Conservation (phyloP, 2,329 filamentous ascomycete species). For the Phaeoacremonium minimum region DNA sequence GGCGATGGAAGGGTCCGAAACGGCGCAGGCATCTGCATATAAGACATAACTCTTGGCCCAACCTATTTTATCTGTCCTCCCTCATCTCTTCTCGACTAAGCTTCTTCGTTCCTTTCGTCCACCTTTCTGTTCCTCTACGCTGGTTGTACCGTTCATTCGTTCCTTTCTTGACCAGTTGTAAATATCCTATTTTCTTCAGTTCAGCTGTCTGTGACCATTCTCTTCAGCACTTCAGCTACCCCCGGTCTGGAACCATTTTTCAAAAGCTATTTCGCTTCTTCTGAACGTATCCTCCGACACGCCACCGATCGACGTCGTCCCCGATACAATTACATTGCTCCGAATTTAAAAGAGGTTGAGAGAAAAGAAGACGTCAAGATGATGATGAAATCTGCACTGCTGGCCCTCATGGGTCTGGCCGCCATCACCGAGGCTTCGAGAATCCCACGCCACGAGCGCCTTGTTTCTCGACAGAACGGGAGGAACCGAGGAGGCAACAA, state of each 20-base stretch:
- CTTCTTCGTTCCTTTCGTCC: conserved; percentile 26
- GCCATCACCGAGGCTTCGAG: conserved; percentile 39
- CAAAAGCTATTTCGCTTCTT: conserved; percentile 14
- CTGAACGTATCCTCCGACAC: conserved; percentile 18
- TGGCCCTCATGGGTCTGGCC: conserved; percentile 44
- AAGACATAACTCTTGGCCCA: conserved; percentile 34
- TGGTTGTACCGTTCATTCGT: conserved; percentile 46
- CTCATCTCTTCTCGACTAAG: conserved; percentile 19
- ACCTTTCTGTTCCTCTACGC: conserved; percentile 31
- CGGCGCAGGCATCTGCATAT: conserved; percentile 24
- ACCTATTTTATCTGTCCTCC: conserved; percentile 15
- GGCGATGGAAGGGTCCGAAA: conserved; percentile 17
- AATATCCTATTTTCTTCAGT: conserved; percentile 24
- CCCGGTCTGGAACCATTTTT: conserved; percentile 48
- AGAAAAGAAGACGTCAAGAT: conserved; percentile 32
- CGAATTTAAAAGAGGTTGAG: too few species aligned
- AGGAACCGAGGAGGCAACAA: conserved; percentile 1
- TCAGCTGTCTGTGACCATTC: conserved; percentile 39
- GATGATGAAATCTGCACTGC: conserved; percentile 45
- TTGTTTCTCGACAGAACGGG: conserved; percentile 35
- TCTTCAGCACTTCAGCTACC: conserved; percentile 30
- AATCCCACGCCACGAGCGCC: conserved; percentile 28
- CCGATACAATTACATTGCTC: too few species aligned
- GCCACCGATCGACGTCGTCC: too few species aligned
- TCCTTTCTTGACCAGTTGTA: conserved; percentile 26